Conservation (phyloP, 495 filamentous ascomycete species). For the Podospora fimiseda region DNA sequence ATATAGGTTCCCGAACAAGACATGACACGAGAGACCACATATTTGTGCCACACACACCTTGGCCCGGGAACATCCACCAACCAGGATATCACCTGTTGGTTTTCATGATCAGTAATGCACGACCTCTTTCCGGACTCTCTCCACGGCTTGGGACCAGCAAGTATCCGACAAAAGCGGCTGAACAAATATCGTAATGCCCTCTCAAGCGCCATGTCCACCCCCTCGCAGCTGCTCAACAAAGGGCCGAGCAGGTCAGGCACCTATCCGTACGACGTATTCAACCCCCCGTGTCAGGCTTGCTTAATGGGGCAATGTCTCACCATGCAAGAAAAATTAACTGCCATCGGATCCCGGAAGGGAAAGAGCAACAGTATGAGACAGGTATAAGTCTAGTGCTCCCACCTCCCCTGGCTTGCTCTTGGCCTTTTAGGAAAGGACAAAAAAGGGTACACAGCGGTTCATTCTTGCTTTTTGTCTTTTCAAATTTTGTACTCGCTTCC, state of each 20-base stretch:
- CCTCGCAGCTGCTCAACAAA: background rate
- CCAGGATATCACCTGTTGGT: conserved; percentile 5
- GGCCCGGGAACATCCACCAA: conserved; percentile 1
- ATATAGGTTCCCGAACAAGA: background rate
- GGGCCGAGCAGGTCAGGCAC: background rate
- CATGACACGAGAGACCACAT: background rate
- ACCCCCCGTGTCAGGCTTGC: conserved; percentile 8
- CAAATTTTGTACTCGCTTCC: background rate
- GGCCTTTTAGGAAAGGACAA: conserved; percentile 5
- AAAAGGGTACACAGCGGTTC: background rate
- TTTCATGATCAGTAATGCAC: background rate
- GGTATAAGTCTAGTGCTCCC: conserved; percentile 12
- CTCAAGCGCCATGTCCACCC: too few relatives aligned
- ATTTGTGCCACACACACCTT: background rate
- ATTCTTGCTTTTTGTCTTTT: background rate
- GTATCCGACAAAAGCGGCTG: conserved; percentile 1
- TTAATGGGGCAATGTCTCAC: conserved; percentile 17
- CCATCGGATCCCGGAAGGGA: conserved; percentile 16
- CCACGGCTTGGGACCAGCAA: conserved; percentile 19
- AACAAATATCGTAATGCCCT: too few relatives aligned
- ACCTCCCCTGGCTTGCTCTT: conserved; percentile 12
- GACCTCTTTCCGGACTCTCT: conserved; percentile 25
- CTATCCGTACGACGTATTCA: conserved; percentile 17
- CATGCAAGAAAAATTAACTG: conserved; percentile 6
- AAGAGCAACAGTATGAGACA: conserved; percentile 10